phyloP scores from a whole-genome alignment of 495 filamentous ascomycete species.

The Letharia columbiana region DNA sequence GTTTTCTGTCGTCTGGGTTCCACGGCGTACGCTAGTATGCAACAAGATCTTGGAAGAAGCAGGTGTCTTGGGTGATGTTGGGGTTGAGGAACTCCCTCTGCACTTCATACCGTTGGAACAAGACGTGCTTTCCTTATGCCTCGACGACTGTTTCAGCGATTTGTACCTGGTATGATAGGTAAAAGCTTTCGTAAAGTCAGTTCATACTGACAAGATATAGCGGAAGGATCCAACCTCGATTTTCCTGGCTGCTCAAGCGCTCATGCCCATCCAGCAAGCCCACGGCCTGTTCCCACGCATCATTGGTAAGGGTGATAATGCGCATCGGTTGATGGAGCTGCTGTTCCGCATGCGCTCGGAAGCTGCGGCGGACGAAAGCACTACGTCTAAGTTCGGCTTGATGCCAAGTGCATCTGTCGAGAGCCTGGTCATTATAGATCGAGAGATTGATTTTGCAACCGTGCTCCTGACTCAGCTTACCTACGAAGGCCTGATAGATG shows the following conservation, averaged over 20 bases:
- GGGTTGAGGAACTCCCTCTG: slow-evolving; percentile 72
- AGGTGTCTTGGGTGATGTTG: slow-evolving; percentile 88
- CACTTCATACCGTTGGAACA: slow-evolving; percentile 87
- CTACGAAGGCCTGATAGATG: slow-evolving; percentile 94
- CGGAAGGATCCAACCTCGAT: slow-evolving; percentile 85
- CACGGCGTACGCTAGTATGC: slow-evolving; percentile 82
- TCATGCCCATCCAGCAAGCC: slow-evolving; percentile 88
- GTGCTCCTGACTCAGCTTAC: slow-evolving; percentile 89
- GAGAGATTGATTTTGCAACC: slow-evolving; percentile 87
- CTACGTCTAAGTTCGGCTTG: slow-evolving; percentile 53
- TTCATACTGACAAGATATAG: slow-evolving; percentile 34
- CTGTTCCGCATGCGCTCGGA: slow-evolving; percentile 91
- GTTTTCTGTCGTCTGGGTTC: slow-evolving; percentile 88
- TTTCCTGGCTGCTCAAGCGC: slow-evolving; percentile 79
- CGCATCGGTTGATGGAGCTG: slow-evolving; percentile 77
- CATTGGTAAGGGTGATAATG: slow-evolving; percentile 92
- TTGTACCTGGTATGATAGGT: slow-evolving; percentile 59
- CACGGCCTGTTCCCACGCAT: slow-evolving; percentile 93
- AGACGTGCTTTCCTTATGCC: slow-evolving; percentile 83
- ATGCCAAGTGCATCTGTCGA: slow-evolving; percentile 85
- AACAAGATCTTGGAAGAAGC: slow-evolving; percentile 88
- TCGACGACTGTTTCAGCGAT: slow-evolving; percentile 78
- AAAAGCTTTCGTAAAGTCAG: neutral
- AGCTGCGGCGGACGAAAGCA: slow-evolving; percentile 65
- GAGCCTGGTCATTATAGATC: slow-evolving; percentile 87